Evolutionary conservation across 1,139 yeast species (phyloP), one percentile per base, ranked within the genome.

Genomic region (Debaryomycetaceae sp.): DNA sequence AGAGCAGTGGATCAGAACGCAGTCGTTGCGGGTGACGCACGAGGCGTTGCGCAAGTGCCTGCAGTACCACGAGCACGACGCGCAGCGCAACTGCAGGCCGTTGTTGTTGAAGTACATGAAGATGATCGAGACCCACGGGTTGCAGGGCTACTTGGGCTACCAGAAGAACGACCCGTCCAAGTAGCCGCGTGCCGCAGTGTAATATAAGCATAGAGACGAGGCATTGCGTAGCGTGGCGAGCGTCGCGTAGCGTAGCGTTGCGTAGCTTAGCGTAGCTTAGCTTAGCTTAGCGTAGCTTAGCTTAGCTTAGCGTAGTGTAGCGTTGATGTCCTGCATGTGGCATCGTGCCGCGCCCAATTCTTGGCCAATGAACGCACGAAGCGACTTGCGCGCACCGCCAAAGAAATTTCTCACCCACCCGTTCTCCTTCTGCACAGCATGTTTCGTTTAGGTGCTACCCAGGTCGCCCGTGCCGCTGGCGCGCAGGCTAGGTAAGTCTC

Each of bases 151-250:
- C 59, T 64, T 80, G 56, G 89, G 86, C 14, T 83, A 83, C 65
- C 93, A 83, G 61, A 80, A 83, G 72, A 83, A 82, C 61, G 94
- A 83, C 56, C 89, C 89, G 32, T 68, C 83, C 31, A 81, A 82
- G 65, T 82, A 65, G 57, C 17, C n/a, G n/a, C n/a, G n/a, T n/a
- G n/a, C n/a, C n/a, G n/a, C n/a, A 32, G 35, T 33, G 34, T 33
- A 33, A 33, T 33, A 33, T 33, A 33, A 31, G 34, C 34, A 27
- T 28, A 17, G 19, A 22, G 17, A 25, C 21, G n/a, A n/a, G n/a
- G n/a, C n/a, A n/a, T n/a, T n/a, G 20, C 21, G n/a, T n/a, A n/a
- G n/a, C n/a, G n/a, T n/a, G n/a, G n/a, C n/a, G n/a, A n/a, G n/a
- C n/a, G n/a, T n/a, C n/a, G n/a, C n/a, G n/a, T n/a, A n/a, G n/a